These are phyloP conservation scores for Neurospora tetraspora DNA, from an alignment of 495 filamentous ascomycete genomes.

Conservation along the genomic window DNA sequence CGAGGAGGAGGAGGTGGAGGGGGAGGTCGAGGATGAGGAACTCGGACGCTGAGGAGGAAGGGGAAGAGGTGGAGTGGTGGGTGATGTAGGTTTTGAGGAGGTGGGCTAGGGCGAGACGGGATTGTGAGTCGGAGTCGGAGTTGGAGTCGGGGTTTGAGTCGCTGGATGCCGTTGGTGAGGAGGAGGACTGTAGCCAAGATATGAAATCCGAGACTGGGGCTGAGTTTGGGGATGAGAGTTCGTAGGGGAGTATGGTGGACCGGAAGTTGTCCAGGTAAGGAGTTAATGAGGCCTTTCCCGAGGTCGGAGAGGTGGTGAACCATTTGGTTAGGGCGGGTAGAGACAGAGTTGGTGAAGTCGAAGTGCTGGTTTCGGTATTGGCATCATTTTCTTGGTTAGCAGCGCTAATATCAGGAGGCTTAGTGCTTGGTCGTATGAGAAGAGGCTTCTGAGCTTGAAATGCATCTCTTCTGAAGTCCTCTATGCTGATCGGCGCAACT, in stretches of 20 bases:
- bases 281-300: background rate
- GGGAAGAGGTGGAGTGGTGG: background rate
- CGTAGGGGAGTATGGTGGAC: background rate
- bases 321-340: slow-evolving; percentile 5
- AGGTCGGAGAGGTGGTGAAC: background rate
- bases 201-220: background rate
- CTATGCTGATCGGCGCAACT: background rate
- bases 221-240: background rate
- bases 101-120: background rate
- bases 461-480: background rate
- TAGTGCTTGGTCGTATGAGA: background rate
- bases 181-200: background rate
- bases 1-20: slow-evolving; percentile 19
- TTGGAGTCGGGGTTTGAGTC: background rate
- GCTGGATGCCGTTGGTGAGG: background rate
- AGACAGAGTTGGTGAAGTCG: background rate
- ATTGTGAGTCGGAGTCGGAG: background rate
- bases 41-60: background rate
- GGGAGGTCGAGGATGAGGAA: slow-evolving; percentile 31
- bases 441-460: slow-evolving; percentile 1
- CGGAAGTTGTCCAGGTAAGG: background rate
- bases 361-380: background rate
- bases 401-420: no score
- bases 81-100: background rate
- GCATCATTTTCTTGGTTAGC: background rate